Conservation (phyloP, 768 basidiomycete species). For the Lepiota brunneoincarnata region DNA sequence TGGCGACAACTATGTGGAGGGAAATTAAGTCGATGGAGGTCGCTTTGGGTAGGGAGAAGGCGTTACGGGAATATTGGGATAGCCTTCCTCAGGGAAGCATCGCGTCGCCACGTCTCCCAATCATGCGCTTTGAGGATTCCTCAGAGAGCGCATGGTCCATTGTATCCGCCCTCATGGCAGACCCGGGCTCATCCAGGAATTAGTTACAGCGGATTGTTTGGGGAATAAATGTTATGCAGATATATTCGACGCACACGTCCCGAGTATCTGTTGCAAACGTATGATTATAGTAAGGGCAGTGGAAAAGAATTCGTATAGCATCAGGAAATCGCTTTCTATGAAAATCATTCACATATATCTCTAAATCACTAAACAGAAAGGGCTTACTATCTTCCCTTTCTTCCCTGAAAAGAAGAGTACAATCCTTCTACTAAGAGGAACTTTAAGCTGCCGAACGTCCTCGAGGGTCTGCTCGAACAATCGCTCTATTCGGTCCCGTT, state of each 20-base stretch:
- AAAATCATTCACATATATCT: no score
- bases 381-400: conserved; percentile 4
- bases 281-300: no score
- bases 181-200: no score
- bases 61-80: conserved; percentile 10
- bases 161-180: neutral
- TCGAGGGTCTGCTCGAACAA: neutral
- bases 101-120: neutral
- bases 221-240: no score
- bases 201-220: neutral
- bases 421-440: neutral
- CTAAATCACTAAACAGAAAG: neutral
- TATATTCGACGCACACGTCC: no score
- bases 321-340: no score
- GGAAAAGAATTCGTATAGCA: no score
- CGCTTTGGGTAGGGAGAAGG: conserved; percentile 5
- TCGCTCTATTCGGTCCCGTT: neutral
- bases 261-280: no score
- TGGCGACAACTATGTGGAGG: conserved; percentile 18
- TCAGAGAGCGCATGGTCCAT: conserved; percentile 9
- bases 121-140: conserved; percentile 4
- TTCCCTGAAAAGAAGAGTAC: neutral
- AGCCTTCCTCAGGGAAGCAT: neutral
- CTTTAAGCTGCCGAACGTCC: neutral
- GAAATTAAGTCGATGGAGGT: neutral